phyloP scores from a whole-genome alignment of 192 early-diverging fungal genomes.

The Coemansia sp. region DNA sequence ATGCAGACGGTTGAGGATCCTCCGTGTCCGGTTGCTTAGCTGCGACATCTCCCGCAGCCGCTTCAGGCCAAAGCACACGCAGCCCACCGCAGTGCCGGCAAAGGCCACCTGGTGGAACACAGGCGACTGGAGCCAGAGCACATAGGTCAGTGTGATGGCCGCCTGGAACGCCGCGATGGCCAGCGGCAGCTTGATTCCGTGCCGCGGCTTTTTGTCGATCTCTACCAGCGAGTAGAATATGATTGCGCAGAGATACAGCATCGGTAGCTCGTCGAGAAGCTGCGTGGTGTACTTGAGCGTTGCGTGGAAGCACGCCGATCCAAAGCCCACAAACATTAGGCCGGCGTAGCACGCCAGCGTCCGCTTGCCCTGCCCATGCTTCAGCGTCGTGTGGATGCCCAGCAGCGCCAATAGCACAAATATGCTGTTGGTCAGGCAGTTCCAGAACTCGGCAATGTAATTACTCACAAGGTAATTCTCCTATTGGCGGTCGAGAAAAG shows the following conservation, averaged over 20 bases:
- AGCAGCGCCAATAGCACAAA: conserved; percentile 57
- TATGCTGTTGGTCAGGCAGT: conserved; percentile 60
- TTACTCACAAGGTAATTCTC: conserved; percentile 64
- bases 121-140: conserved; percentile 49
- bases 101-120: conserved; percentile 56
- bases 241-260: conserved; percentile 53
- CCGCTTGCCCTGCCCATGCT: conserved; percentile 49
- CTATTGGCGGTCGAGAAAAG: too few species aligned
- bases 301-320: conserved; percentile 64
- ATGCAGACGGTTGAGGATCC: conserved; percentile 16
- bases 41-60: neutral
- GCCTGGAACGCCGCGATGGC: conserved; percentile 29
- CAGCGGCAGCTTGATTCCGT: conserved; percentile 17
- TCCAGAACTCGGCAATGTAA: conserved; percentile 73
- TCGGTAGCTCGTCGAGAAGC: conserved; percentile 75
- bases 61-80: neutral
- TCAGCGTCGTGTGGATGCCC: conserved; percentile 53
- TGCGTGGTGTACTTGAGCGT: conserved; percentile 66
- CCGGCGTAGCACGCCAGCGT: conserved; percentile 50
- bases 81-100: neutral
- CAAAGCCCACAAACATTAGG: conserved; percentile 59
- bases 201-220: conserved; percentile 9
- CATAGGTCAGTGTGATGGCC: conserved; percentile 42
- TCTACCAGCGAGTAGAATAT: conserved; percentile 45
- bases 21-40: conserved; percentile 14